Base-by-base conservation (phyloP, 2,329 filamentous ascomycete species). In the Lecanicillium sp. region DNA sequence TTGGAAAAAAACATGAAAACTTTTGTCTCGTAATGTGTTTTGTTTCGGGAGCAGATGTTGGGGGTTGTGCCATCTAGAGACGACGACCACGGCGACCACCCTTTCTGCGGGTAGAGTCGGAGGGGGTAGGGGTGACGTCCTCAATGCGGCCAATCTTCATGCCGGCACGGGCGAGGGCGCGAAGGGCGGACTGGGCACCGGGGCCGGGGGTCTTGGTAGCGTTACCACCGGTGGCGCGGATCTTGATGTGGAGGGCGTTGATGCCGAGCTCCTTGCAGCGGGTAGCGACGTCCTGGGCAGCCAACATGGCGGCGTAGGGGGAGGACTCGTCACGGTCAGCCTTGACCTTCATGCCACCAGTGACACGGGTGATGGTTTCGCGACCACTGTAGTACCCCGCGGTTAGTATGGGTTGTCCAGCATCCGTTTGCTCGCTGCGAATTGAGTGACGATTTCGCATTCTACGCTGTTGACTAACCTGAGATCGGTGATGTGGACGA, bases 341-440 rank as follows among this genome's bases (percentile, higher is more conserved):
- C 87, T 98, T 98, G 84, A 98, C 93, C 84, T 98, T 98, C 93
- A 98, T 98, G 71, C 94, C 94, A 79, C 94, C 93, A 67, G 94
- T 98, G 63, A 98, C 91, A 88, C 93, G 90, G 84, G 84, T 88
- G 80, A 98, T 96, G 78, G 94, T 98, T 87, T 98, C 93, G 77
- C 93, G 93, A 78, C 93, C 93, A 78, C 88, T 94, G 79, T 72
- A 80, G 82, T n/a, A n/a, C n/a, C n/a, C n/a, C n/a, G n/a, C n/a
- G n/a, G n/a, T n/a, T n/a, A n/a, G n/a, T n/a, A n/a, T n/a, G n/a
- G n/a, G n/a, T n/a, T n/a, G n/a, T n/a, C n/a, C n/a, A n/a, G n/a
- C n/a, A n/a, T n/a, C n/a, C n/a, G n/a, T n/a, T n/a, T n/a, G n/a
- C n/a, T n/a, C n/a, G n/a, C n/a, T n/a, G n/a, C n/a, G n/a, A n/a